These are phyloP conservation scores for Aspergillus candidus DNA, from an alignment of 2,329 filamentous ascomycete species.

Conservation along the genomic window DNA sequence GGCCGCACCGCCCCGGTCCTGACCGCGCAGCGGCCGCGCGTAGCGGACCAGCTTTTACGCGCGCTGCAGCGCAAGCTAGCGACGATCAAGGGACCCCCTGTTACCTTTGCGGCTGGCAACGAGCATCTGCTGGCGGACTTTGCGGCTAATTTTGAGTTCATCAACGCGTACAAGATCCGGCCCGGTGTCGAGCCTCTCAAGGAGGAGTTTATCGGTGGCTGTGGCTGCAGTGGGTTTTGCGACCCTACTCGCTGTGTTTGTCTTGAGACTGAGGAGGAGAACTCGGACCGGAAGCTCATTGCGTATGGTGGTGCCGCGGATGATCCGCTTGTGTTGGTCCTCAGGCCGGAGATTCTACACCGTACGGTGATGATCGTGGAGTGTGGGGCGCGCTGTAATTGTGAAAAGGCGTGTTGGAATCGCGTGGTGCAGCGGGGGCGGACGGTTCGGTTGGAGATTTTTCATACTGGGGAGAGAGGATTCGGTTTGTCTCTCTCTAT, in stretches of 20 bases:
- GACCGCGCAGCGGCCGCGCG: background rate
- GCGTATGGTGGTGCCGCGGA: conserved; percentile 22
- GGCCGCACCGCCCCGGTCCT: conserved; percentile 7
- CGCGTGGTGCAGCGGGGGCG: conserved; percentile 38
- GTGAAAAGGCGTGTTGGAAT: conserved; percentile 35
- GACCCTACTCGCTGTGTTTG: conserved; percentile 24
- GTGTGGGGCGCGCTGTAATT: conserved; percentile 36
- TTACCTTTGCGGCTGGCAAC: conserved; percentile 17
- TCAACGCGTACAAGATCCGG: conserved; percentile 31
- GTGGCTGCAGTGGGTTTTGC: conserved; percentile 25
- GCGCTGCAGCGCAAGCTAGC: conserved; percentile 21
- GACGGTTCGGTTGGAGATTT: conserved; percentile 37
- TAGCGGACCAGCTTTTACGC: conserved; percentile 9
- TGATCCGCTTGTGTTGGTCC: conserved; percentile 17
- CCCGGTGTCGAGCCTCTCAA: conserved; percentile 24
- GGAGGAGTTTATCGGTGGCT: conserved; percentile 29
- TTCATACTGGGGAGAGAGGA: conserved; percentile 36
- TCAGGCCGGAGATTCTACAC: conserved; percentile 26
- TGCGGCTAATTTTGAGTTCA: conserved; percentile 34
- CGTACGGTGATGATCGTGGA: conserved; percentile 36
- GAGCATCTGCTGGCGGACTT: conserved; percentile 18
- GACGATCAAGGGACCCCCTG: conserved; percentile 23
- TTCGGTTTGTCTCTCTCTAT: conserved; percentile 27
- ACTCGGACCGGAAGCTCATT: conserved; percentile 21
- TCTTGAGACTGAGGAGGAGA: conserved; percentile 25